A percentile compares a stretch with the other conserved stretches of the same genome.
Evolutionary conservation across 2,329 filamentous ascomycete species (phyloP).

Genomic region (Raffaelea arxii): DNA sequence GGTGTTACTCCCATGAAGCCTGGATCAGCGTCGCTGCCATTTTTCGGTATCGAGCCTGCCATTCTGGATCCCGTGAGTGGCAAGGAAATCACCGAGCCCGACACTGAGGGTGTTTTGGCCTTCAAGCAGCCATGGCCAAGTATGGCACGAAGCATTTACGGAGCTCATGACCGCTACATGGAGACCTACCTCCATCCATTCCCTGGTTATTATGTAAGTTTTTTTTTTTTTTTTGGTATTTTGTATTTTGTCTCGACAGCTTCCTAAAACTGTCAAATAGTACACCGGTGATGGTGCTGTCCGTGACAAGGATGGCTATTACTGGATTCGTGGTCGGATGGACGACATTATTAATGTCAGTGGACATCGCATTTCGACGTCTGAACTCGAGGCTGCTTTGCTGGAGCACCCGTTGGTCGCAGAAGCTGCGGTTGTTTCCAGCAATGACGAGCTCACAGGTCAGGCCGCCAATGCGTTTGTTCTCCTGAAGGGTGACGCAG

Average conservation of each 20-base stretch:
- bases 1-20: conserved; percentile 95
- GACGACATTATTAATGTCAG: conserved; percentile 98
- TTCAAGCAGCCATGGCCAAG: conserved; percentile 98
- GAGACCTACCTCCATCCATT: conserved; percentile 97
- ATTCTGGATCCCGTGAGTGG: conserved; percentile 96
- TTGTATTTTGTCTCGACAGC: not conserved
- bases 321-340: conserved; percentile 98
- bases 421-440: conserved; percentile 90
- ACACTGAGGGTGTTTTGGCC: conserved; percentile 91
- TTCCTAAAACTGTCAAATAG: conserved; percentile 27
- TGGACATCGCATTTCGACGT: conserved; percentile 90
- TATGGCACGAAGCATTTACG: conserved; percentile 97
- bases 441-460: conserved; percentile 86
- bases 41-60: conserved; percentile 95
- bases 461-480: conserved; percentile 98
- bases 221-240: not conserved
- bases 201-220: conserved; percentile 90
- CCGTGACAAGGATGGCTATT: conserved; percentile 95
- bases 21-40: conserved; percentile 87
- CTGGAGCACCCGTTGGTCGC: conserved; percentile 85
- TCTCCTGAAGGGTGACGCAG: conserved; percentile 81
- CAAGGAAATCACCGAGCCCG: conserved; percentile 86
- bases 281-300: conserved; percentile 91
- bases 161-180: conserved; percentile 96
- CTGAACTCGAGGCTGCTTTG: conserved; percentile 94